These are phyloP conservation scores for Acephala macrosclerotiorum DNA, from an alignment of 2,329 filamentous ascomycete species.

Conservation along the genomic window DNA sequence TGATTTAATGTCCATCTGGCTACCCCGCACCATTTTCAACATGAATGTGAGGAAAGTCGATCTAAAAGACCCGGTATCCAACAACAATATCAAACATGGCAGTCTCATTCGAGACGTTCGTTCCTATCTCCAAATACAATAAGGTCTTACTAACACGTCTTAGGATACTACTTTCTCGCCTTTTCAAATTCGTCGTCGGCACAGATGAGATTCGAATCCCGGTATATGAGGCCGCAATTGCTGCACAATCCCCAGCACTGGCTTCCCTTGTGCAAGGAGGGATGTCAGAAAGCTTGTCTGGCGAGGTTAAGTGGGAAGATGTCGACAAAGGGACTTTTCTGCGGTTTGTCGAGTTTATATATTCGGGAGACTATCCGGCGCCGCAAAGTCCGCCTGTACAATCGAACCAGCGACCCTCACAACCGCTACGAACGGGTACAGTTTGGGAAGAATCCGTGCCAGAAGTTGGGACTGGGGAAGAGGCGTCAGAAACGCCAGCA, in stretches of 20 bases:
- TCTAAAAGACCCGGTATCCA: background rate
- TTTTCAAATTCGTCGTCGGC: constrained; percentile 32
- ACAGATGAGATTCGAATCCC: constrained; percentile 24
- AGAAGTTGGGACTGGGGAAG: too few relatives aligned
- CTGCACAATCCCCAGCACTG: constrained; percentile 33
- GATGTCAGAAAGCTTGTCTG: constrained; percentile 30
- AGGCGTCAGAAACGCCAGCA: too few relatives aligned
- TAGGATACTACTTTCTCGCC: constrained; percentile 17
- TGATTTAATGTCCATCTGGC: too few relatives aligned
- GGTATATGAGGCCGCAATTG: constrained; percentile 30
- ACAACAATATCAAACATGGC: background rate
- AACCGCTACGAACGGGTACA: too few relatives aligned
- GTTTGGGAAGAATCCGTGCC: too few relatives aligned
- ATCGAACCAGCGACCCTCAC: too few relatives aligned
- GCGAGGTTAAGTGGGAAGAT: constrained; percentile 31
- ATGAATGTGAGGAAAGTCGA: background rate
- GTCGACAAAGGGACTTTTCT: constrained; percentile 33
- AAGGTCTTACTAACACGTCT: background rate
- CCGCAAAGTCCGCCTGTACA: too few relatives aligned
- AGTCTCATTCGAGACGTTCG: background rate
- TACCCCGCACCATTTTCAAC: too few relatives aligned
- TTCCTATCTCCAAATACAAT: background rate
- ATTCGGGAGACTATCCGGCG: constrained; percentile 33
- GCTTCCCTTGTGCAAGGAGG: constrained; percentile 31
- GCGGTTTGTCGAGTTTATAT: constrained; percentile 33